Percentiles rank a stretch among this genome's conserved stretches.
Conservation (phyloP, 371 early-diverging fungal species). For the Mortierella sp. region DNA sequence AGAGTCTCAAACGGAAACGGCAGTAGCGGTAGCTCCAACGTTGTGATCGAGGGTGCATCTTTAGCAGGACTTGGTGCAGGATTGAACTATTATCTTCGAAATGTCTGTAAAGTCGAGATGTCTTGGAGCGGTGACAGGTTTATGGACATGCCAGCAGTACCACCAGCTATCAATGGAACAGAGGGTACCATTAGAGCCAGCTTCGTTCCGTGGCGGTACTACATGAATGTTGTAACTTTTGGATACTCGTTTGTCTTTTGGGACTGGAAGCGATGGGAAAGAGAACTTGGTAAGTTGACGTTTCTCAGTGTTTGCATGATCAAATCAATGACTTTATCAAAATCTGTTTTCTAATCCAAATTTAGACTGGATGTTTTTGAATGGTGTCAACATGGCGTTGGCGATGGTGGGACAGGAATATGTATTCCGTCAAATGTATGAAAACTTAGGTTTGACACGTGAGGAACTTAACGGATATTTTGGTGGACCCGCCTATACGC, state of each 20-base stretch:
- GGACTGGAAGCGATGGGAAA: conserved; percentile 58
- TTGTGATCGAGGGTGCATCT: conserved; percentile 35
- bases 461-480: conserved; percentile 37
- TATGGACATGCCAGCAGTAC: conserved; percentile 26
- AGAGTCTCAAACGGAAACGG: conserved; percentile 22
- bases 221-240: conserved; percentile 58
- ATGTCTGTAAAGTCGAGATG: conserved; percentile 53
- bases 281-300: conserved; percentile 38
- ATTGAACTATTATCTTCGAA: conserved; percentile 45
- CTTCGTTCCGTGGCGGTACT: conserved; percentile 57
- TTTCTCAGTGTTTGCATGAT: not conserved
- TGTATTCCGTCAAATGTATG: conserved; percentile 47
- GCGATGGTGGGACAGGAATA: conserved; percentile 53
- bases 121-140: conserved; percentile 54
- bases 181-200: conserved; percentile 34
- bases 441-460: conserved; percentile 27
- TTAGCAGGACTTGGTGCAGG: conserved; percentile 43
- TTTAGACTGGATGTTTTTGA: conserved; percentile 55
- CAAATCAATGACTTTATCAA: not conserved
- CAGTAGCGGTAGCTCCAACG: not conserved
- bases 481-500: conserved; percentile 39
- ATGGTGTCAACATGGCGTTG: conserved; percentile 54
- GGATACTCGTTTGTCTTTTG: conserved; percentile 57
- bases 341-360: not conserved
- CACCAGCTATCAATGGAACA: conserved; percentile 16